phyloP scores from a whole-genome alignment of 352 stramenopile species.

The Phytophthora litchii region DNA sequence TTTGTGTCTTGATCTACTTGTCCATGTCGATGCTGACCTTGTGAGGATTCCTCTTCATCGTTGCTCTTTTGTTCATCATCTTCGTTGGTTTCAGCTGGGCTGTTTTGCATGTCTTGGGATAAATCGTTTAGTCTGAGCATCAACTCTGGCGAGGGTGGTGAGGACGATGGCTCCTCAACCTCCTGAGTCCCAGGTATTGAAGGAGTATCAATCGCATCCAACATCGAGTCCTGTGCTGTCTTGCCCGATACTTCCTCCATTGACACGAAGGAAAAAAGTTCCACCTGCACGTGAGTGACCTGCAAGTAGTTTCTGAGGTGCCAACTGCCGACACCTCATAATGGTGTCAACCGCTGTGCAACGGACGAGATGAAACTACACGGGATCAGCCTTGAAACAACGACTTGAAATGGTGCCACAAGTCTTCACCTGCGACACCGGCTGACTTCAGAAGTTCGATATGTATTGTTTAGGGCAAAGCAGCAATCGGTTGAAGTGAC shows the following conservation, averaged over 20 bases:
- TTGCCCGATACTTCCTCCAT: constrained; percentile 6
- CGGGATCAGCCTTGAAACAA: constrained; percentile 13
- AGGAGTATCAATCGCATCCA: constrained; percentile 12
- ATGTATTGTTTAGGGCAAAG: constrained; percentile 32
- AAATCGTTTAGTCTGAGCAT: constrained; percentile 57
- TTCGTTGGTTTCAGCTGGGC: constrained; percentile 8
- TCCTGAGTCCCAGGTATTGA: constrained; percentile 1
- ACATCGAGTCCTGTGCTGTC: constrained; percentile 11
- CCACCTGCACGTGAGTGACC: constrained; percentile 13
- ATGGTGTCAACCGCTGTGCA: constrained; percentile 23
- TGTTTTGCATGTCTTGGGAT: constrained; percentile 22
- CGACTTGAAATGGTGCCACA: constrained; percentile 13
- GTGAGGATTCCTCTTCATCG: constrained; percentile 13
- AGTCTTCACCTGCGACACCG: constrained; percentile 13
- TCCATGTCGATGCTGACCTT: constrained; percentile 2
- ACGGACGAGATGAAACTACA: constrained; percentile 29
- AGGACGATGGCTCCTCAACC: constrained; percentile 1
- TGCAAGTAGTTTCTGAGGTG: constrained; percentile 25
- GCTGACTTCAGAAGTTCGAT: constrained; percentile 20
- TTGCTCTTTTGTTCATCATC: constrained; percentile 11
- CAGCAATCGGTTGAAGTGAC: constrained; percentile 5
- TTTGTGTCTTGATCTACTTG: constrained; percentile 32
- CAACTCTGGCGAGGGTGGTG: constrained; percentile 23
- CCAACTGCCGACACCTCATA: constrained; percentile 17
- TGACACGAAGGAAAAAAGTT: background rate